Evolutionary conservation across 2,329 filamentous ascomycete genomes (phyloP).

Genomic region (Phyllosticta capitalensis): DNA sequence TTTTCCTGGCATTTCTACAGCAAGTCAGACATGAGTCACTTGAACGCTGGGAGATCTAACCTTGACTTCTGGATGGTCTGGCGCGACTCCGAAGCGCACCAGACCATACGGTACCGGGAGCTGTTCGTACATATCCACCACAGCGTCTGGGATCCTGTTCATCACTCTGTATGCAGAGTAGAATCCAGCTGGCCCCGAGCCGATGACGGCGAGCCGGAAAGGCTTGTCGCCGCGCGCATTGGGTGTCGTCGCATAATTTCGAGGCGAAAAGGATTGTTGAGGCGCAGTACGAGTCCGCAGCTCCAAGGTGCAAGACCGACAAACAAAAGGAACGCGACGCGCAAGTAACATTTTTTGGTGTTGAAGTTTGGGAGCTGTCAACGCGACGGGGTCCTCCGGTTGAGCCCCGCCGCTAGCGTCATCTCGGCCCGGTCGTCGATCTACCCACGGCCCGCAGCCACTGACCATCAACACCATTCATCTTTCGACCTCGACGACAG

Average conservation of each 20-base stretch:
- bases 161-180: conserved; percentile 85
- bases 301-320: not conserved
- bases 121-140: conserved; percentile 93
- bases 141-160: conserved; percentile 59
- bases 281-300: not conserved
- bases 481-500: not conserved
- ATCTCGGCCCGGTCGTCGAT: not conserved
- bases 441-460: not conserved
- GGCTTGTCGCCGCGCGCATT: conserved; percentile 28
- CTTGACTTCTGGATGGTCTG: conserved; percentile 97
- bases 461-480: not conserved
- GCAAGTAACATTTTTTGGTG: conserved; percentile 4
- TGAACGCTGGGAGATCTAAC: conserved; percentile 36
- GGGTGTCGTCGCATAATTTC: conserved; percentile 3
- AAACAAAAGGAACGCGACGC: not conserved
- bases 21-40: not conserved
- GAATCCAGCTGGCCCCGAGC: conserved; percentile 91
- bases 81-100: conserved; percentile 90
- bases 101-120: conserved; percentile 88
- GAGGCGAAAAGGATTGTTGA: not conserved
- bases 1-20: conserved; percentile 85
- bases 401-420: not conserved
- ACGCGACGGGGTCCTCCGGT: not conserved
- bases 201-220: conserved; percentile 77
- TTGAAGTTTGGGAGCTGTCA: not conserved